Evolutionary conservation across 1,284 basidiomycete species (phyloP), one percentile per base, ranked within the genome.

Genomic region (Farysia itapuensis): DNA sequence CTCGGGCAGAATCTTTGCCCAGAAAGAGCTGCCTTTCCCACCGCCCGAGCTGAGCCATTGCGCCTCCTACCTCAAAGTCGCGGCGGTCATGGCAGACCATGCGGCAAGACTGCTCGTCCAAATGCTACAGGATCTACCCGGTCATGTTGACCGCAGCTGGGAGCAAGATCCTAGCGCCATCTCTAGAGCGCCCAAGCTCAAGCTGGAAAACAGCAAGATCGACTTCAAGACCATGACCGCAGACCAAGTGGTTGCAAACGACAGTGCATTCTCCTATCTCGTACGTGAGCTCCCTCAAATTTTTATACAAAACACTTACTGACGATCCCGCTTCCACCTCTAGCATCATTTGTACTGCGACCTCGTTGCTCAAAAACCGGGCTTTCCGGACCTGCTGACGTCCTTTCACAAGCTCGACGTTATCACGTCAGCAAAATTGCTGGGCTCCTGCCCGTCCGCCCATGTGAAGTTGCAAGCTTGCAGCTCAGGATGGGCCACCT

Each of bases 91-190:
- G 15, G 88, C 85, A 0, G 65, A 73, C 1, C 72, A 79, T n/a
- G 90, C 89, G 0, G 89, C 87, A 0, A 75, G 81, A 23, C 74
- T 90, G 1, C 81, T 96, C 15, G 84, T 91, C 0, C 78, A 83
- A 1, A 83, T 87, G 4, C 77, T 95, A 4, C 80, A 85, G 23
- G 78, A 84, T 37, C 84, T 92, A 77, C 74, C 83, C 7, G 52
- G 64, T 0, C 24, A 25, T 6, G 57, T 86, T 84, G 80, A 81
- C 16, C 67, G 64, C 4, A 77, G 50, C 18, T 41, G 39, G 40
- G n/a, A 39, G 1, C 67, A 75, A 31, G 48, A 60, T 25, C 35
- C 45, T 15, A 19, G 30, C 9, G 7, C 41, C 2, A 45, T 29
- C 5, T 44, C 63, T 1, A 49, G 42, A 13, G 73, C 73, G 5